These are phyloP conservation scores for Lithocarpus polystachyus DNA, from an alignment of 306 rosid species.

Conservation along the genomic window DNA sequence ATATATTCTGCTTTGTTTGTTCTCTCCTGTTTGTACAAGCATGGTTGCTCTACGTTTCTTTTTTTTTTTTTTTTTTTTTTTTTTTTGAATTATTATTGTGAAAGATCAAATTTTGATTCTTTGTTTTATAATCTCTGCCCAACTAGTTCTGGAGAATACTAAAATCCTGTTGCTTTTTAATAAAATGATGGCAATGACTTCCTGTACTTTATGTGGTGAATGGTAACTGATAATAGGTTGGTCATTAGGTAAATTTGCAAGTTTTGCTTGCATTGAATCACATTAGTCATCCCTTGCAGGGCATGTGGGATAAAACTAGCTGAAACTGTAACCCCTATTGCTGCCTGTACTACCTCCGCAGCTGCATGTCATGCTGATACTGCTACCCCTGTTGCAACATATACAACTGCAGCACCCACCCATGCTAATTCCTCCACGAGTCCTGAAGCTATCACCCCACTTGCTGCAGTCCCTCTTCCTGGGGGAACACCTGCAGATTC, in stretches of 20 bases:
- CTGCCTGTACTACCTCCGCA: conserved; percentile 11
- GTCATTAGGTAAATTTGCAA: background rate
- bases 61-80: background rate
- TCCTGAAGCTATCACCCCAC: conserved; percentile 2
- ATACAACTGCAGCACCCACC: conserved; percentile 5
- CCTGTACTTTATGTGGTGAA: background rate
- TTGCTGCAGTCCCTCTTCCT: conserved; percentile 6
- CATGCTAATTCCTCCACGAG: conserved; percentile 1
- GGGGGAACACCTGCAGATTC: conserved; percentile 15
- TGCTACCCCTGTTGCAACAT: background rate
- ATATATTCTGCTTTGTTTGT: background rate
- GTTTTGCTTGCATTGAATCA: conserved; percentile 8
- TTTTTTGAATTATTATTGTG: background rate
- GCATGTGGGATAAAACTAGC: conserved; percentile 35
- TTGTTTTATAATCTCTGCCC: background rate
- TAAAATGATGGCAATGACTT: conserved; percentile 5
- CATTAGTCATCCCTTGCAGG: conserved; percentile 28
- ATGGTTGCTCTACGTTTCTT: background rate
- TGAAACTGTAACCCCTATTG: conserved; percentile 29
- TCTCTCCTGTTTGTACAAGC: background rate
- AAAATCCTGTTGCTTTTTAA: background rate
- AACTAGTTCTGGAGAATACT: background rate
- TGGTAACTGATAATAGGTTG: background rate
- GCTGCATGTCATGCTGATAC: background rate
- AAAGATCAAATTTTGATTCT: background rate